phyloP scores from a whole-genome alignment of 345 rosid genomes.

The Gossypium ekmanianum region DNA sequence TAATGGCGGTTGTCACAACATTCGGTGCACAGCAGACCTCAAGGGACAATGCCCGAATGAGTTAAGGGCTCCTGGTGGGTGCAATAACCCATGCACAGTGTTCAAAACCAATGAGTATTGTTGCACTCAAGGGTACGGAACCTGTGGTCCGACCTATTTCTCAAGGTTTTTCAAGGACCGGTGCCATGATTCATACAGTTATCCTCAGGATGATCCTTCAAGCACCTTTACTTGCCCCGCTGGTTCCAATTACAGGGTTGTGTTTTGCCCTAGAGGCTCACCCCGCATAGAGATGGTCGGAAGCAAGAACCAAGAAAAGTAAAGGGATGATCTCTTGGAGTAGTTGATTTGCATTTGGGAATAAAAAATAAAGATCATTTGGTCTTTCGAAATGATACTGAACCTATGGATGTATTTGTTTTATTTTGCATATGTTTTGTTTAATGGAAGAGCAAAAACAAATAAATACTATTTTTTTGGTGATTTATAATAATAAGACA shows the following conservation, averaged over 20 bases:
- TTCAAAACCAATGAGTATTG: conserved; percentile 43
- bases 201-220: conserved; percentile 37
- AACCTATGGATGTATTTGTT: neutral
- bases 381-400: neutral
- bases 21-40: conserved; percentile 47
- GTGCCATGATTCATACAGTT: conserved; percentile 39
- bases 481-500: too few species aligned
- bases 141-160: conserved; percentile 16
- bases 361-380: neutral
- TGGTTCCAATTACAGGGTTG: conserved; percentile 37
- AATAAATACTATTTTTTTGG: too few species aligned
- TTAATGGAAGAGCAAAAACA: neutral
- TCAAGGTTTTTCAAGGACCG: conserved; percentile 36
- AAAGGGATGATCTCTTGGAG: neutral
- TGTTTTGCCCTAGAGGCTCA: conserved; percentile 38
- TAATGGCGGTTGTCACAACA: conserved; percentile 28
- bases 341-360: neutral
- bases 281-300: conserved; percentile 13
- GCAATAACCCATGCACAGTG: conserved; percentile 52
- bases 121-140: conserved; percentile 35
- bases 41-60: conserved; percentile 52
- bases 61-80: conserved; percentile 31
- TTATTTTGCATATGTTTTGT: neutral
- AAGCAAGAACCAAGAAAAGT: neutral
- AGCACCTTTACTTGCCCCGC: conserved; percentile 37